Evolutionary conservation across 352 stramenopile genomes (phyloP), one percentile per base, ranked within the genome.

Genomic region (Phytophthora colocasiae): DNA sequence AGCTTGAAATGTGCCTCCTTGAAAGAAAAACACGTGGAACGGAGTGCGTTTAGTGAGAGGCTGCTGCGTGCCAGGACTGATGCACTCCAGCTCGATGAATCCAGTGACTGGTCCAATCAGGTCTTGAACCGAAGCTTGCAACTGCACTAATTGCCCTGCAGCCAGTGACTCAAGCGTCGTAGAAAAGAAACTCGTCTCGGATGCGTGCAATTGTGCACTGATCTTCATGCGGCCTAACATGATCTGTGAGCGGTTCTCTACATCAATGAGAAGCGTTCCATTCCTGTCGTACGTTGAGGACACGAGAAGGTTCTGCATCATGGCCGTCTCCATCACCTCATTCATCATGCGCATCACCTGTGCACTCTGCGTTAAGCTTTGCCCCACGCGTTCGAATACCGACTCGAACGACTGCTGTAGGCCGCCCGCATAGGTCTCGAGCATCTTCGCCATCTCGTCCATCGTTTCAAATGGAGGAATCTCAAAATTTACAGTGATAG

Each of bases 291-390:
- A 85, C 15, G 4, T 29, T 32, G 51, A 75, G 31, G 56, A 59
- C 6, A 84, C 63, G 14, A 55, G 58, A 39, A 93, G 58, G 58
- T 81, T 90, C 73, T 93, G 85, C 53, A 93, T 47, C 77, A 93
- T 69, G 51, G 83, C 81, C 3, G 79, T 68, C 71, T 93, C 85
- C 85, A 93, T 92, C 66, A 92, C 84, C 15, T 79, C 73, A 66
- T 93, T 93, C 85, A 93, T 93, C 80, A 93, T 90, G 43, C 77
- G 78, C 85, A 93, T 92, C 63, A 91, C 73, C 54, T 89, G 71
- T 43, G 73, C 77, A 27, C 83, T 93, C 58, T 91, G 83, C 34
- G 68, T 70, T 26, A 93, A 73, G 32, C 83, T 92, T 58, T 90
- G 59, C 10, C 77, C 83, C 44, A 93, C 78, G 40, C 83, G 82